phyloP scores from a whole-genome alignment of 176 grass and related monocot species.

The Carex parvula region DNA sequence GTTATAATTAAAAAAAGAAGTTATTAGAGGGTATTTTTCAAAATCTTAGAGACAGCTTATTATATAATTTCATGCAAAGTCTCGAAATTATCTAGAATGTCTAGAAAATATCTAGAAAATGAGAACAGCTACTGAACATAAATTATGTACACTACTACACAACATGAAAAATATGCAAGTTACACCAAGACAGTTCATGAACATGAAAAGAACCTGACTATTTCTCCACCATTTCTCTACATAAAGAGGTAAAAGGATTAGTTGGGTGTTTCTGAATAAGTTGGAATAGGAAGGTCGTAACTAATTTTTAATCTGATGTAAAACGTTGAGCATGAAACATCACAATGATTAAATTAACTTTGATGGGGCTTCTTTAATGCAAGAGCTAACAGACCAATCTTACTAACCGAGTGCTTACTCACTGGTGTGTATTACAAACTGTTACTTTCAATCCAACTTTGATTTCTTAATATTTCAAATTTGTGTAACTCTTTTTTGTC shows the following conservation, averaged over 20 bases:
- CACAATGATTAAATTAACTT: neutral
- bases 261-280: neutral
- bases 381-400: neutral
- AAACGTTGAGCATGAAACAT: neutral
- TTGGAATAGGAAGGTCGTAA: neutral
- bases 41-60: neutral
- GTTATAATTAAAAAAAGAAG: neutral
- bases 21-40: neutral
- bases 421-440: neutral
- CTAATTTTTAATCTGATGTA: slow-evolving; percentile 1
- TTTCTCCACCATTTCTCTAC: neutral
- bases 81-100: neutral
- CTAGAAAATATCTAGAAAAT: neutral
- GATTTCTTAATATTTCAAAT: neutral
- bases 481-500: neutral
- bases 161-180: neutral
- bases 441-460: neutral
- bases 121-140: neutral
- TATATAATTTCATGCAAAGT: neutral
- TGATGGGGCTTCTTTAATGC: neutral
- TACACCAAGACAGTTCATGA: neutral
- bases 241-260: neutral
- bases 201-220: neutral
- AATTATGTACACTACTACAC: neutral
- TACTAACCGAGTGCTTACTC: neutral